Percentiles rank a stretch among this genome's conserved stretches.
Evolutionary conservation across 495 filamentous ascomycete genomes (phyloP).

Genomic region (Wilcoxina mikolae): DNA sequence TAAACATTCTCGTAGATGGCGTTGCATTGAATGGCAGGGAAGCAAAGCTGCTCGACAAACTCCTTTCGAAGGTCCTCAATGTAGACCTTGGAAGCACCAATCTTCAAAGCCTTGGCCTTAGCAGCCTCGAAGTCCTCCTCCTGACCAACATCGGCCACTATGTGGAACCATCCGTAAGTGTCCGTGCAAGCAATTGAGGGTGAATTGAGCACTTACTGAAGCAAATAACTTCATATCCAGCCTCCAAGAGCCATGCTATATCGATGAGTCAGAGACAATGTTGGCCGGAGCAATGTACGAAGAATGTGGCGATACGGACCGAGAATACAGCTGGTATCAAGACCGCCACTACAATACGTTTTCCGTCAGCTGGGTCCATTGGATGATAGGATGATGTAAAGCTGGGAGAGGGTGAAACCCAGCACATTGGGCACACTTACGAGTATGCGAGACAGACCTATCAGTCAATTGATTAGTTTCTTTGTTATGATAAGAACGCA

Average conservation of each 20-base stretch:
- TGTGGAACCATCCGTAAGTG: conserved; percentile 24
- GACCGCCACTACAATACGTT: conserved; percentile 33
- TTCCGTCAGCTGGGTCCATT: conserved; percentile 4
- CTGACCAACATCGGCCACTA: conserved; percentile 51
- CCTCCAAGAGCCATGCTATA: conserved; percentile 51
- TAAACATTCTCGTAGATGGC: conserved; percentile 76
- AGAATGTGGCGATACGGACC: conserved; percentile 17
- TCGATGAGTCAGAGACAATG: conserved; percentile 16
- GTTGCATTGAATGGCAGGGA: conserved; percentile 76
- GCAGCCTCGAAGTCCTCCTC: conserved; percentile 54
- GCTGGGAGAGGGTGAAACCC: no score
- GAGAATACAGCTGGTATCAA: conserved; percentile 53
- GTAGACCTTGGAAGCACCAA: conserved; percentile 51
- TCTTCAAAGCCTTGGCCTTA: conserved; percentile 49
- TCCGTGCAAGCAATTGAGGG: neutral
- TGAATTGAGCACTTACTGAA: conserved; percentile 37
- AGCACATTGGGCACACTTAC: conserved; percentile 13
- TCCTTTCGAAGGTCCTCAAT: conserved; percentile 55
- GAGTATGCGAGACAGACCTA: conserved; percentile 37
- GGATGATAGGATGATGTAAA: neutral
- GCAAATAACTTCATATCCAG: conserved; percentile 53
- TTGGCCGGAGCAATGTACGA: conserved; percentile 3
- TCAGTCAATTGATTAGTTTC: conserved; percentile 4
- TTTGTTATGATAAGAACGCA: neutral
- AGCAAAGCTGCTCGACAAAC: conserved; percentile 77